phyloP scores from a whole-genome alignment of 2,329 filamentous ascomycete species.

The Grosmannia serpens region DNA sequence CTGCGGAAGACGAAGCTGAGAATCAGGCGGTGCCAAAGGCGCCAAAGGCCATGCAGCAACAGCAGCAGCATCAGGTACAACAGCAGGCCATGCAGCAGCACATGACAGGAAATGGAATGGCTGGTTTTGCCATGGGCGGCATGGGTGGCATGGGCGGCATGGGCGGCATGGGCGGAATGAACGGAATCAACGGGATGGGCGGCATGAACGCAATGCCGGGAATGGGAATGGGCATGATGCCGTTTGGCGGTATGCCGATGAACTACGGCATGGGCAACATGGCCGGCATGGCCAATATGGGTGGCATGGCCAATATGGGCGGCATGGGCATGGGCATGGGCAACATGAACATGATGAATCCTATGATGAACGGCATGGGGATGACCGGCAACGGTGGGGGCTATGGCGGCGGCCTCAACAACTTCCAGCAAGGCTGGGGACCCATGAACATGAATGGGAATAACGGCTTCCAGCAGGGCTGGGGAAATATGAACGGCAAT shows the following conservation, averaged over 20 bases:
- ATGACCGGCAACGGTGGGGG: neutral
- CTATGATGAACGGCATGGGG: slow-evolving; percentile 4
- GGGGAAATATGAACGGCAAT: slow-evolving; percentile 1
- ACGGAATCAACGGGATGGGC: slow-evolving; percentile 12
- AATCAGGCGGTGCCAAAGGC: slow-evolving; percentile 55
- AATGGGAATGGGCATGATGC: slow-evolving; percentile 29
- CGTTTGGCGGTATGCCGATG: slow-evolving; percentile 22
- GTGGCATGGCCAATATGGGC: slow-evolving; percentile 25
- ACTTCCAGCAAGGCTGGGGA: slow-evolving; percentile 3
- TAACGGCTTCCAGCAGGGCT: slow-evolving; percentile 1
- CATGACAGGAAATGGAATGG: slow-evolving; percentile 30
- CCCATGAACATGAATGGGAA: slow-evolving; percentile 19
- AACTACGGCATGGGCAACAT: slow-evolving; percentile 19
- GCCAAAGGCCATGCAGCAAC: slow-evolving; percentile 53
- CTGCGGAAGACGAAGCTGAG: slow-evolving; percentile 60
- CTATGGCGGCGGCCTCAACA: neutral
- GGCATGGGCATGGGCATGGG: slow-evolving; percentile 25
- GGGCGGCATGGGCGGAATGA: slow-evolving; percentile 20
- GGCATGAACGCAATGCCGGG: slow-evolving; percentile 4
- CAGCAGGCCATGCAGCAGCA: slow-evolving; percentile 27
- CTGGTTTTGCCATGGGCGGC: slow-evolving; percentile 18
- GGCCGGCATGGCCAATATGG: slow-evolving; percentile 18
- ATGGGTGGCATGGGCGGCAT: slow-evolving; percentile 13
- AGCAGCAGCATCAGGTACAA: slow-evolving; percentile 29
- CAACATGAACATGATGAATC: slow-evolving; percentile 20